These are phyloP conservation scores for Borealophlyctis nickersoniae DNA, from an alignment of 192 early-diverging fungal genomes.

Conservation along the genomic window DNA sequence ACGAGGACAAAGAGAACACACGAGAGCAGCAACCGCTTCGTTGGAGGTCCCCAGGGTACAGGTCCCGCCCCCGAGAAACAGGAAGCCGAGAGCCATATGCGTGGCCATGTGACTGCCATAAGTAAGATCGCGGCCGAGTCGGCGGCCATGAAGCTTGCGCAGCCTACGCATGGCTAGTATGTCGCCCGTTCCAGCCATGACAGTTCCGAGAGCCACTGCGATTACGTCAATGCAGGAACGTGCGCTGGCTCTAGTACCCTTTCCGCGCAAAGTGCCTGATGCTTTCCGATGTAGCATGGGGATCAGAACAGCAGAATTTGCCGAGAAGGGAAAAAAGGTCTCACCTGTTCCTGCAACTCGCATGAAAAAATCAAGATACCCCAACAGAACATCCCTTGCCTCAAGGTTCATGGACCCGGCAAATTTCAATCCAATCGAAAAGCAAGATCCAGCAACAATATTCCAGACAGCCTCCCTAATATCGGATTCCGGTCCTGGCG, in stretches of 20 bases:
- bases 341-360: no score
- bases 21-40: conserved; percentile 60
- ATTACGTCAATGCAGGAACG: conserved; percentile 69
- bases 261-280: no score
- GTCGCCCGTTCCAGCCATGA: conserved; percentile 82
- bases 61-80: conserved; percentile 69
- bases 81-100: conserved; percentile 73
- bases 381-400: conserved; percentile 49
- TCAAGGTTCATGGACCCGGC: conserved; percentile 50
- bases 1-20: conserved; percentile 68
- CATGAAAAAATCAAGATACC: conserved; percentile 52
- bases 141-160: conserved; percentile 47
- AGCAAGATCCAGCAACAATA: conserved; percentile 65
- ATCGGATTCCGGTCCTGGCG: conserved; percentile 11
- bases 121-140: conserved; percentile 33
- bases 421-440: conserved; percentile 66
- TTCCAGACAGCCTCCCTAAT: conserved; percentile 56
- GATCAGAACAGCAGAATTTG: no score
- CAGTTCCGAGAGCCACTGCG: conserved; percentile 56
- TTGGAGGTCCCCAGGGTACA: conserved; percentile 63
- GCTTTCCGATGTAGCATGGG: no score
- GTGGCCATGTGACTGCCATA: conserved; percentile 74
- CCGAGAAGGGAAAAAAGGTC: no score
- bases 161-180: conserved; percentile 58
- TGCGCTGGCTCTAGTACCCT: conserved; percentile 61